phyloP scores from a whole-genome alignment of 2,329 filamentous ascomycete species.

The Fusarium udum region DNA sequence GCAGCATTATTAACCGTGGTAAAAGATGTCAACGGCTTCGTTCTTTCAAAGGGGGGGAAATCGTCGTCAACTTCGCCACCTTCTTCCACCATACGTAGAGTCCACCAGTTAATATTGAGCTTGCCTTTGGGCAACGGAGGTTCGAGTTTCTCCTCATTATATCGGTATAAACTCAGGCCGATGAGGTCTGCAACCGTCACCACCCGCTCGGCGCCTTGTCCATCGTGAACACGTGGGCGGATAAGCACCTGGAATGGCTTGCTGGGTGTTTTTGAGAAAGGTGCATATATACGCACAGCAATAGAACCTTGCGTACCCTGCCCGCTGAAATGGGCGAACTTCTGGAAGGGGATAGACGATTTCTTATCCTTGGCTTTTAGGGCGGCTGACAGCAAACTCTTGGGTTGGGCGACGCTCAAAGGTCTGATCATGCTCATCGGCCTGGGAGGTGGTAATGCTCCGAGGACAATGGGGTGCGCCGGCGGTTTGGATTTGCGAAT shows the following conservation, averaged over 20 bases:
- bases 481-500: constrained; percentile 69
- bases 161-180: constrained; percentile 79
- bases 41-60: constrained; percentile 80
- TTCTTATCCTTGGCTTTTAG: constrained; percentile 77
- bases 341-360: constrained; percentile 76
- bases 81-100: constrained; percentile 83
- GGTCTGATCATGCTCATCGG: constrained; percentile 72
- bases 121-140: constrained; percentile 72
- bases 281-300: constrained; percentile 79
- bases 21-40: constrained; percentile 78
- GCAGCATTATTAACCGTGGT: constrained; percentile 86
- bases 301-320: constrained; percentile 82
- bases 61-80: constrained; percentile 87
- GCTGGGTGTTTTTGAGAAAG: constrained; percentile 71
- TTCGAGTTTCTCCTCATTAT: constrained; percentile 78
- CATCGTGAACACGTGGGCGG: constrained; percentile 73
- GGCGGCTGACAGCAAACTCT: constrained; percentile 76
- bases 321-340: constrained; percentile 79
- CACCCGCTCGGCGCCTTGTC: constrained; percentile 66
- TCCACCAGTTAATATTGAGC: constrained; percentile 83
- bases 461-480: constrained; percentile 65
- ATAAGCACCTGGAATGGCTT: constrained; percentile 78
- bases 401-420: constrained; percentile 73
- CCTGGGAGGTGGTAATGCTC: constrained; percentile 75
- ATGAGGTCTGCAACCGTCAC: constrained; percentile 85